These are phyloP conservation scores for Asterella californica DNA, from an alignment of 225 moss, liverwort and hornwort genomes.

Conservation along the genomic window DNA sequence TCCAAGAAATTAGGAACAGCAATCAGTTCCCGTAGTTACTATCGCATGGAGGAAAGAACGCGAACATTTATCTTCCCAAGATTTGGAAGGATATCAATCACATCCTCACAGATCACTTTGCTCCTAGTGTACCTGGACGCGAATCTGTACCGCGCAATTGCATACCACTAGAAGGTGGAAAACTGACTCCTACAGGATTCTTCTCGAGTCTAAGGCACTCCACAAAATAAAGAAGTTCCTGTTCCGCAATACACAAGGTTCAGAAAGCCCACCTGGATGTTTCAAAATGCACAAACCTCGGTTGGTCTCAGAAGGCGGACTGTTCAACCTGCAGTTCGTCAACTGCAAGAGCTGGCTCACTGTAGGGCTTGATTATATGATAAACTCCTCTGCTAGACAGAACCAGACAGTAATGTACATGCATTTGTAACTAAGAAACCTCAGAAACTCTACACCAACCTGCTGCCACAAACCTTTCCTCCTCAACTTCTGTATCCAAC, in stretches of 20 bases:
- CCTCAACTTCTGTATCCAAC: constrained; percentile 48
- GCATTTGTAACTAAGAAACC: constrained; percentile 37
- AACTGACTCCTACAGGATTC: not conserved
- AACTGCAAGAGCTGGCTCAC: constrained; percentile 24
- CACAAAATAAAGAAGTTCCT: not conserved
- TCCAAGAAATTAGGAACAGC: not conserved
- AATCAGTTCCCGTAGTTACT: not conserved
- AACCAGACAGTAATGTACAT: constrained; percentile 35
- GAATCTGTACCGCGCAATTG: not conserved
- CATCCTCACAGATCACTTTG: constrained; percentile 17
- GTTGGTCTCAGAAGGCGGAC: not conserved
- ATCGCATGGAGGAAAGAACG: not conserved
- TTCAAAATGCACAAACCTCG: constrained; percentile 12
- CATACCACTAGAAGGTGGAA: not conserved
- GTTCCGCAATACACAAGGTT: not conserved
- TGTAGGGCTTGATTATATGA: constrained; percentile 16
- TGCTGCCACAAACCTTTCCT: constrained; percentile 43
- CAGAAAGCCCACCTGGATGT: constrained; percentile 20
- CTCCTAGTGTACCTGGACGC: not conserved
- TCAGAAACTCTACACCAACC: constrained; percentile 33
- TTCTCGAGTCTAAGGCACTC: not conserved
- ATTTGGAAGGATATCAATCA: constrained; percentile 28
- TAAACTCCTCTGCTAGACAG: constrained; percentile 25
- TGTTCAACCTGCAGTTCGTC: constrained; percentile 27
- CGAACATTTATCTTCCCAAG: constrained; percentile 42